These are phyloP conservation scores for Coniochaeta sp. DNA, from an alignment of 2,329 filamentous ascomycete species.

Conservation along the genomic window DNA sequence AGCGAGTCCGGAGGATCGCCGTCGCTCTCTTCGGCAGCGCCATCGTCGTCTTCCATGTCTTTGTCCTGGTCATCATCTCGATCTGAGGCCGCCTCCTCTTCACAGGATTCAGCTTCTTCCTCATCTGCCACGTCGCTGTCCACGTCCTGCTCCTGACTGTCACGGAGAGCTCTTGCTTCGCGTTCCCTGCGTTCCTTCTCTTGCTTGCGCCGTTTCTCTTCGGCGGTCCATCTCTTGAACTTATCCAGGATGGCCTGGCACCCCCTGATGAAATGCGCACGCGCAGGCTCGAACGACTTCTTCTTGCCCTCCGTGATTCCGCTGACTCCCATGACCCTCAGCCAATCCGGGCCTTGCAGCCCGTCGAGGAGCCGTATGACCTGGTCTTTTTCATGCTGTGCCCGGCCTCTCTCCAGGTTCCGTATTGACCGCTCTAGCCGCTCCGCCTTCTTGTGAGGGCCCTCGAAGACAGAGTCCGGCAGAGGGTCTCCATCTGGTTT, in stretches of 20 bases:
- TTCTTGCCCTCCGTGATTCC: slow-evolving; percentile 78
- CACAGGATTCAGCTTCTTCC: slow-evolving; percentile 16
- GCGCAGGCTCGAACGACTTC: slow-evolving; percentile 78
- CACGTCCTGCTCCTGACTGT: slow-evolving; percentile 12
- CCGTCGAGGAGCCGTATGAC: slow-evolving; percentile 66
- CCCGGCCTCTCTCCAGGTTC: slow-evolving; percentile 56
- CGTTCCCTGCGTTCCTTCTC: slow-evolving; percentile 62
- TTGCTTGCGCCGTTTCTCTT: slow-evolving; percentile 76
- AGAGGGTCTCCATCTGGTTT: slow-evolving; percentile 45
- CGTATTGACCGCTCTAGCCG: slow-evolving; percentile 54
- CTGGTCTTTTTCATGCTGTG: slow-evolving; percentile 60
- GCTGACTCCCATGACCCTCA: slow-evolving; percentile 83
- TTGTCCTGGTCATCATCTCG: slow-evolving; percentile 17
- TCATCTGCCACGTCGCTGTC: slow-evolving; percentile 10
- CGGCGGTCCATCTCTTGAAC: slow-evolving; percentile 79
- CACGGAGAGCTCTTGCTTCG: slow-evolving; percentile 25
- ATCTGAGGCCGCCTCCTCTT: slow-evolving; percentile 17
- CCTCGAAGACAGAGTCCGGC: slow-evolving; percentile 45
- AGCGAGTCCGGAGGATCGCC: slow-evolving; percentile 55
- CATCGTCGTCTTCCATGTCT: slow-evolving; percentile 16
- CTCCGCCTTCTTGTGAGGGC: slow-evolving; percentile 51
- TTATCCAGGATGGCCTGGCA: slow-evolving; percentile 79
- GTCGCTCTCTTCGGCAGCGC: slow-evolving; percentile 23
- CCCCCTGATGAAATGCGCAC: slow-evolving; percentile 76
- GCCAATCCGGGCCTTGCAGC: slow-evolving; percentile 86